phyloP scores from a whole-genome alignment of 2,329 filamentous ascomycete genomes.

The Rutstroemia sp. region DNA sequence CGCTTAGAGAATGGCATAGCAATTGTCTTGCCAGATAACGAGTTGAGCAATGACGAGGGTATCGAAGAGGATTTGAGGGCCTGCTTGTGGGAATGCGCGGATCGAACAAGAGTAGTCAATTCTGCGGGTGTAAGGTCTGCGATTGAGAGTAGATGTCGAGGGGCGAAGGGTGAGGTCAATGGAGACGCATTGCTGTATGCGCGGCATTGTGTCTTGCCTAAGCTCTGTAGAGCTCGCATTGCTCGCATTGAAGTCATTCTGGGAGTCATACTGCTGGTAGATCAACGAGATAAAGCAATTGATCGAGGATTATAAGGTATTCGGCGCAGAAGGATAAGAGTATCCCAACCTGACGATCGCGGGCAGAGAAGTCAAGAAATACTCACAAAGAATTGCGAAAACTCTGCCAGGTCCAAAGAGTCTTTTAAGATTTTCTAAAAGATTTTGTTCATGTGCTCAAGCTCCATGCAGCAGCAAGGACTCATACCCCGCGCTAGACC shows the following conservation, averaged over 20 bases:
- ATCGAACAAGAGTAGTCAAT: constrained; percentile 73
- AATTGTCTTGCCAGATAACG: constrained; percentile 69
- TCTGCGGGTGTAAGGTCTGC: constrained; percentile 75
- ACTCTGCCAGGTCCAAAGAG: too few species aligned
- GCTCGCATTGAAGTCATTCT: constrained; percentile 5
- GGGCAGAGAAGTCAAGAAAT: too few species aligned
- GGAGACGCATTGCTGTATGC: constrained; percentile 19
- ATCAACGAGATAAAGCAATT: neutral
- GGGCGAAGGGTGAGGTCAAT: constrained; percentile 43
- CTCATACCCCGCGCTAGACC: too few species aligned
- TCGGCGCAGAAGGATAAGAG: too few species aligned
- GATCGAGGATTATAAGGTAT: neutral
- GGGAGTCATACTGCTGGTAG: constrained; percentile 6
- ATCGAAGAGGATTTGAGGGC: constrained; percentile 63
- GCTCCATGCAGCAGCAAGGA: too few species aligned
- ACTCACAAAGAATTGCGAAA: too few species aligned
- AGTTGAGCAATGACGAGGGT: constrained; percentile 50
- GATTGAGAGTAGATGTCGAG: constrained; percentile 88
- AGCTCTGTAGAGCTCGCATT: constrained; percentile 15
- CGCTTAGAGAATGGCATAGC: constrained; percentile 97
- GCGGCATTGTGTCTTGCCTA: constrained; percentile 18
- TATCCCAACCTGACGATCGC: too few species aligned
- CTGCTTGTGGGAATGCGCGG: constrained; percentile 70
- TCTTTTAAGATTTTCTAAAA: too few species aligned
- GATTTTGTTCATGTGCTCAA: too few species aligned